Evolutionary conservation across 106 monocot genomes (phyloP), one percentile per base, ranked within the genome.

Genomic region (Ottelia alismoides): DNA sequence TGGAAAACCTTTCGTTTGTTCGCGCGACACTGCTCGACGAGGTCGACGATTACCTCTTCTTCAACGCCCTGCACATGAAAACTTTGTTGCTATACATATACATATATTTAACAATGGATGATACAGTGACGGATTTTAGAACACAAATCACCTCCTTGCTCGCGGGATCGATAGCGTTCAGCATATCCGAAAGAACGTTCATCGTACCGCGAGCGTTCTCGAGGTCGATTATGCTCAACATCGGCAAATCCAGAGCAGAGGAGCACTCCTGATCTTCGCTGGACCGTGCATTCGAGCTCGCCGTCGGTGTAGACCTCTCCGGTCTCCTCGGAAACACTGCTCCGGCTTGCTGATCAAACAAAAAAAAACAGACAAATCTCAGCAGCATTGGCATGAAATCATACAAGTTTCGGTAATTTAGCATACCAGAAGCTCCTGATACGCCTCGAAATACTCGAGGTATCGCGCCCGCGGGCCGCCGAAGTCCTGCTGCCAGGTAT

Each of bases 291-390:
- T n/a, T n/a, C n/a, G n/a, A n/a, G n/a, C n/a, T n/a, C n/a, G n/a
- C n/a, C n/a, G n/a, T n/a, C n/a, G 96, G 81, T 65, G 71, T 79
- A 47, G 88, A 67, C 31, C 65, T 78, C 54, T 89, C 89, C 30
- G 74, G 23, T 70, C 85, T 81, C 45, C 82, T 69, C 52, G 85
- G 85, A 76, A 92, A 92, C 52, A 78, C 81, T 49, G 72, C 78
- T 67, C 91, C 91, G 69, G 72, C 65, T 26, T 66, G 71, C 91
- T 91, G 70, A 60, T 24, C 51, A 47, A 21, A 24, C n/a, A 44
- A 44, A 52, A 52, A 71, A 61, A 4, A 10, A 20, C 14, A 28
- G 18, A 47, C 5, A 21, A 24, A 61, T 49, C 5, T 5, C n/a
- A 28, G 11, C 25, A 52, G 28, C 18, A n/a, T 0, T 24, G 22